These are phyloP conservation scores for Chlorencoelia australis DNA, from an alignment of 2,329 filamentous ascomycete genomes.

Conservation along the genomic window DNA sequence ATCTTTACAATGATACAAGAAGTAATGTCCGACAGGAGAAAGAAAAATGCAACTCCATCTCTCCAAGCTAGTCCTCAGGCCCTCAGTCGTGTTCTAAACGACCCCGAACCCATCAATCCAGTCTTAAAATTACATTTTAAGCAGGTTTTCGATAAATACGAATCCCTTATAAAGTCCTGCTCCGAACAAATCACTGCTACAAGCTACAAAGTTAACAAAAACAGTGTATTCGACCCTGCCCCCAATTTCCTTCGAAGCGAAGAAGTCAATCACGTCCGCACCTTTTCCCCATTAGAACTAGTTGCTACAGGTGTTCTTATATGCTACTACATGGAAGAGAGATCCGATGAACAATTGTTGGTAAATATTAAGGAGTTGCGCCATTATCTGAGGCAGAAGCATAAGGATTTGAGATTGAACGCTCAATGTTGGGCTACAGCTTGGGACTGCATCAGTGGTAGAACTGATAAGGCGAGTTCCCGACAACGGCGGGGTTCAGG, in stretches of 20 bases:
- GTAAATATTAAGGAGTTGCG: slow-evolving; percentile 28
- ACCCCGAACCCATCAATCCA: slow-evolving; percentile 20
- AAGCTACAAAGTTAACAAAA: slow-evolving; percentile 16
- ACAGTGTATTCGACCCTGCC: slow-evolving; percentile 24
- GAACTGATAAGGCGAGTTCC: no score
- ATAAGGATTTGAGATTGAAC: slow-evolving; percentile 28
- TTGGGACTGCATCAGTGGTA: slow-evolving; percentile 26
- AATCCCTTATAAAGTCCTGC: slow-evolving; percentile 23
- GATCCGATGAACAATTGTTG: slow-evolving; percentile 23
- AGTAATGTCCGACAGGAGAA: slow-evolving; percentile 14
- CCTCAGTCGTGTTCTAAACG: slow-evolving; percentile 25
- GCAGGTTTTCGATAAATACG: slow-evolving; percentile 26
- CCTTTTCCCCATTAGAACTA: slow-evolving; percentile 29
- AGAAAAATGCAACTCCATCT: slow-evolving; percentile 14
- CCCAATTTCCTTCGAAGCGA: slow-evolving; percentile 20
- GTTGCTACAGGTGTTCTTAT: slow-evolving; percentile 27
- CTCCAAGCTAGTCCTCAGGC: slow-evolving; percentile 24
- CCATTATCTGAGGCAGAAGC: slow-evolving; percentile 21
- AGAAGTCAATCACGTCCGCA: slow-evolving; percentile 23
- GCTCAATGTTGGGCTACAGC: slow-evolving; percentile 25
- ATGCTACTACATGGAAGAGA: slow-evolving; percentile 21
- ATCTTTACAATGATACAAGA: slow-evolving; percentile 29
- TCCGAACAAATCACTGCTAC: slow-evolving; percentile 19
- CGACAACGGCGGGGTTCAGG: no score
- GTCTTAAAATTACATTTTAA: slow-evolving; percentile 23